phyloP scores from a whole-genome alignment of 1,284 basidiomycete genomes.

The Peniophora sp. region DNA sequence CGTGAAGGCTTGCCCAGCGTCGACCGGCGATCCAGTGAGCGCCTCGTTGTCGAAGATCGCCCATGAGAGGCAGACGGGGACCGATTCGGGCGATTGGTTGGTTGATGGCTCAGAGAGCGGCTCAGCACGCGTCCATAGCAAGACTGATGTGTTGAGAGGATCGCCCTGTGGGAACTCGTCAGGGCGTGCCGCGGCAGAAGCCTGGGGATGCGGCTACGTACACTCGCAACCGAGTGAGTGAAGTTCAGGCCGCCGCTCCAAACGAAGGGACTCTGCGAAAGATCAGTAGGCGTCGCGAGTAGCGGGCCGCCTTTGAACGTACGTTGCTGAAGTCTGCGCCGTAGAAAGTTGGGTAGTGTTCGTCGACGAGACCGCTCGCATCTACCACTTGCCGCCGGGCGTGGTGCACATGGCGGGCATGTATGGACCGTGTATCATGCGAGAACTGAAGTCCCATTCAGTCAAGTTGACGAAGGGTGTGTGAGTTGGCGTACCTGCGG shows the following conservation, averaged over 20 bases:
- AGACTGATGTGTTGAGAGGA: conserved; percentile 49
- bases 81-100: conserved; percentile 31
- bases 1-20: conserved; percentile 47
- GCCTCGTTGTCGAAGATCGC: conserved; percentile 31
- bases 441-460: conserved; percentile 23
- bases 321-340: conserved; percentile 47
- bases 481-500: conserved; percentile 26
- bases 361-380: conserved; percentile 34
- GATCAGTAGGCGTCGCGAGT: not conserved
- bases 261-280: conserved; percentile 36
- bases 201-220: conserved; percentile 4
- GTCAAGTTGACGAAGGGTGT: not conserved
- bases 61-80: conserved; percentile 53
- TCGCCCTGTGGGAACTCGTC: conserved; percentile 36
- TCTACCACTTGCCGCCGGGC: conserved; percentile 31
- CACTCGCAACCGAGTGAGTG: conserved; percentile 40
- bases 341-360: conserved; percentile 48
- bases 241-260: conserved; percentile 50
- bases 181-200: not conserved
- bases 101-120: conserved; percentile 28
- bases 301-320: conserved; percentile 5
- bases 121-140: conserved; percentile 56
- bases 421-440: conserved; percentile 29
- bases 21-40: conserved; percentile 30
- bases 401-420: conserved; percentile 29